These are phyloP conservation scores for Monosporozyma servazzii DNA, from an alignment of 805 yeast genomes.

Conservation along the genomic window DNA sequence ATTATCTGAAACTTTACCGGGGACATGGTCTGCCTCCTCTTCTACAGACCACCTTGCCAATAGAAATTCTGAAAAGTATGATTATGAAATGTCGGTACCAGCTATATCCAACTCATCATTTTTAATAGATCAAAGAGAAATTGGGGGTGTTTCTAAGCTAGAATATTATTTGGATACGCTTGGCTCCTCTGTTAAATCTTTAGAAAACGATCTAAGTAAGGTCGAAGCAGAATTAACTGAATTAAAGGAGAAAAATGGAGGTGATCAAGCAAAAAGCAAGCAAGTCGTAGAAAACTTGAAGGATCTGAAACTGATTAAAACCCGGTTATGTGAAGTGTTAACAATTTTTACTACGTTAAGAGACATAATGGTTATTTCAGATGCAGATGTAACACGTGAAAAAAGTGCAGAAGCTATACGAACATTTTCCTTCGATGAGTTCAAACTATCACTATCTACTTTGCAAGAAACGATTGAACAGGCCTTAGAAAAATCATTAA, in stretches of 20 bases:
- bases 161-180: constrained; percentile 59
- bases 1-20: constrained; percentile 43
- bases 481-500: constrained; percentile 31
- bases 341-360: constrained; percentile 38
- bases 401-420: constrained; percentile 5
- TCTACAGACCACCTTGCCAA: not conserved
- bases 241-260: constrained; percentile 15
- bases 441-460: constrained; percentile 34
- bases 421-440: constrained; percentile 26
- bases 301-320: constrained; percentile 37
- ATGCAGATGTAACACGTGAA: not conserved
- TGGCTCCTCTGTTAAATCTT: constrained; percentile 46
- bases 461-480: constrained; percentile 39
- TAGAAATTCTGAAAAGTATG: constrained; percentile 9
- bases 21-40: constrained; percentile 21
- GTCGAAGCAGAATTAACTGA: constrained; percentile 25
- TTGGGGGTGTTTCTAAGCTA: constrained; percentile 42
- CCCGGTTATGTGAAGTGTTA: constrained; percentile 39
- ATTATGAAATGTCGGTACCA: not conserved
- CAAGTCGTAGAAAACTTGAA: constrained; percentile 31
- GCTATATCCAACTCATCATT: constrained; percentile 14
- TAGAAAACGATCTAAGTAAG: constrained; percentile 39
- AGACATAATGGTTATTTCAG: constrained; percentile 30
- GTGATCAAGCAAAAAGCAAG: constrained; percentile 4
- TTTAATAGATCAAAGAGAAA: constrained; percentile 9